Evolutionary conservation across 148 eudicot species (phyloP).

Genomic region (Gaultheria prostrata): DNA sequence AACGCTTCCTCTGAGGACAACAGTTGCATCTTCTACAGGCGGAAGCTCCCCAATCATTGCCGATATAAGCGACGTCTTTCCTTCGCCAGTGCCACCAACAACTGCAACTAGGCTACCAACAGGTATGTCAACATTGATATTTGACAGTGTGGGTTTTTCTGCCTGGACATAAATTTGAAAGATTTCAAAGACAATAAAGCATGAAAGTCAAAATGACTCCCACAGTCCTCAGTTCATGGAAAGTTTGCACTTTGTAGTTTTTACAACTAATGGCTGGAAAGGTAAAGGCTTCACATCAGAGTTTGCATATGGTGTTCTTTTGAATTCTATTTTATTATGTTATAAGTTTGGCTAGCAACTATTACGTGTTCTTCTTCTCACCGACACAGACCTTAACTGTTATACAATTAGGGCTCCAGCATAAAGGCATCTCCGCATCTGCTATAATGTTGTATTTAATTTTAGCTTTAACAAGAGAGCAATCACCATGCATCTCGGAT

Average conservation of each 20-base stretch:
- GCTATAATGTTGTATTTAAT: neutral
- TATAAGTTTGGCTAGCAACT: too few relatives aligned
- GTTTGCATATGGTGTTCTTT: too few relatives aligned
- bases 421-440: neutral
- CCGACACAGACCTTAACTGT: neutral
- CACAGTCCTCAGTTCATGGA: neutral
- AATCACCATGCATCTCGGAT: neutral
- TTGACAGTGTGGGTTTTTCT: conserved; percentile 43
- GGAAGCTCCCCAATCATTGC: conserved; percentile 74
- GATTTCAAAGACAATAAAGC: neutral
- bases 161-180: conserved; percentile 26
- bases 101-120: conserved; percentile 56
- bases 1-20: conserved; percentile 47
- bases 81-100: conserved; percentile 72
- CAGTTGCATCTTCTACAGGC: conserved; percentile 34
- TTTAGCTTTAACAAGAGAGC: neutral
- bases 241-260: neutral
- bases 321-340: too few relatives aligned
- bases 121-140: conserved; percentile 50
- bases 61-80: conserved; percentile 57
- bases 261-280: neutral
- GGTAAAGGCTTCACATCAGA: conserved; percentile 1
- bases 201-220: neutral
- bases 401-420: neutral
- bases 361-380: too few relatives aligned